Conservation (phyloP, 2,329 filamentous ascomycete genomes). For the Scleromitrula shiraiana region DNA sequence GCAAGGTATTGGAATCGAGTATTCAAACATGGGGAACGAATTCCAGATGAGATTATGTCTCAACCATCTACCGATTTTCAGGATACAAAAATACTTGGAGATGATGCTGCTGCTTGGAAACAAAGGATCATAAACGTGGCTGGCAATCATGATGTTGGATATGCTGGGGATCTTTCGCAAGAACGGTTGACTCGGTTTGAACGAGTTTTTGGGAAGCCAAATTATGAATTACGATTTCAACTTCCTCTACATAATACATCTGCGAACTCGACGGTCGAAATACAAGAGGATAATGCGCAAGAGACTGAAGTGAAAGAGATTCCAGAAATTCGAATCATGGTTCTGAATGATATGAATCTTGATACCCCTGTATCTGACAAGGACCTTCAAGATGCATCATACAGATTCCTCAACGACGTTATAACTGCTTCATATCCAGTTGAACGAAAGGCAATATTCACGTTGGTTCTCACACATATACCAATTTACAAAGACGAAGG, state of each 20-base stretch:
- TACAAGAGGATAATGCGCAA: too few relatives aligned
- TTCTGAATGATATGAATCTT: constrained; percentile 89
- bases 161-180: constrained; percentile 82
- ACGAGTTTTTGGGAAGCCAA: constrained; percentile 72
- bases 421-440: constrained; percentile 57
- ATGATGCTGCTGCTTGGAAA: constrained; percentile 54
- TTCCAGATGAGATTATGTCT: constrained; percentile 49
- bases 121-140: constrained; percentile 77
- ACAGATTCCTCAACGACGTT: constrained; percentile 64
- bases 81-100: constrained; percentile 25
- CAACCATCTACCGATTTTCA: constrained; percentile 36
- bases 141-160: constrained; percentile 95
- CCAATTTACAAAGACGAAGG: constrained; percentile 79
- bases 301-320: constrained; percentile 40
- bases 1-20: constrained; percentile 73
- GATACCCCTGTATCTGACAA: constrained; percentile 68
- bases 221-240: constrained; percentile 79
- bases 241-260: constrained; percentile 35
- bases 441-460: constrained; percentile 58
- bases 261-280: constrained; percentile 30
- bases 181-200: constrained; percentile 75
- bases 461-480: constrained; percentile 83
- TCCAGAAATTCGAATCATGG: constrained; percentile 71
- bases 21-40: constrained; percentile 59
- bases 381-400: constrained; percentile 66